phyloP scores from a whole-genome alignment of 225 moss, liverwort and hornwort species.

The Takakia lepidozioides region DNA sequence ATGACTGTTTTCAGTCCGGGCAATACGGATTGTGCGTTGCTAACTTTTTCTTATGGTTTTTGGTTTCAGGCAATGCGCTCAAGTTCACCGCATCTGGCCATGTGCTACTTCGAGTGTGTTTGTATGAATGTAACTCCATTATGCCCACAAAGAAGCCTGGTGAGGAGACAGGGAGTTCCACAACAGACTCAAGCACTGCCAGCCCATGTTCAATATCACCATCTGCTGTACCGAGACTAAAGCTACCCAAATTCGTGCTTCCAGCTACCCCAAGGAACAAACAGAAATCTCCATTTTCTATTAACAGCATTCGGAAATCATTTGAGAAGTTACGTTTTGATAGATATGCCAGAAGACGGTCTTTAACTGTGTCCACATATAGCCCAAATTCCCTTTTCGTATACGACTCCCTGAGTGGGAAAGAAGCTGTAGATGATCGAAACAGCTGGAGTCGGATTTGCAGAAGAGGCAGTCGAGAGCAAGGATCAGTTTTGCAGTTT shows the following conservation, averaged over 20 bases:
- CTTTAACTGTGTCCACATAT: too few relatives aligned
- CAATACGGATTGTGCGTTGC: too few relatives aligned
- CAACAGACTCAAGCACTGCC: constrained; percentile 2
- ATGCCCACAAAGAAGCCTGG: constrained; percentile 1
- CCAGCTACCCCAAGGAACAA: too few relatives aligned
- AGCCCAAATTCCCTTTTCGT: too few relatives aligned
- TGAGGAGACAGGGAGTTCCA: constrained; percentile 1
- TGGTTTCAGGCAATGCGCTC: constrained; percentile 6
- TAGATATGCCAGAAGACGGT: too few relatives aligned
- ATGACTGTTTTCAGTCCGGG: too few relatives aligned
- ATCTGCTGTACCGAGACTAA: too few relatives aligned
- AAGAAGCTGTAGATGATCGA: constrained; percentile 8
- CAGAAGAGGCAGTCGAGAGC: not conserved
- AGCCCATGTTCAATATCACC: constrained; percentile 1
- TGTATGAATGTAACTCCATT: constrained; percentile 1
- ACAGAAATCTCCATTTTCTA: too few relatives aligned
- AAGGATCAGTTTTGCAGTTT: not conserved
- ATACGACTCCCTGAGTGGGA: constrained; percentile 9
- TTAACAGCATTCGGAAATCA: too few relatives aligned
- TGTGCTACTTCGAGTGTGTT: constrained; percentile 5
- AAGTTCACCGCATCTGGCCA: constrained; percentile 9
- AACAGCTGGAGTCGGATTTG: constrained; percentile 9
- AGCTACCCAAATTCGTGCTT: too few relatives aligned
- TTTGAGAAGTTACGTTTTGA: too few relatives aligned
- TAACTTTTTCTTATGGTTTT: too few relatives aligned